phyloP scores from a whole-genome alignment of 73 alveolate species.

The Halteria grandinella region DNA sequence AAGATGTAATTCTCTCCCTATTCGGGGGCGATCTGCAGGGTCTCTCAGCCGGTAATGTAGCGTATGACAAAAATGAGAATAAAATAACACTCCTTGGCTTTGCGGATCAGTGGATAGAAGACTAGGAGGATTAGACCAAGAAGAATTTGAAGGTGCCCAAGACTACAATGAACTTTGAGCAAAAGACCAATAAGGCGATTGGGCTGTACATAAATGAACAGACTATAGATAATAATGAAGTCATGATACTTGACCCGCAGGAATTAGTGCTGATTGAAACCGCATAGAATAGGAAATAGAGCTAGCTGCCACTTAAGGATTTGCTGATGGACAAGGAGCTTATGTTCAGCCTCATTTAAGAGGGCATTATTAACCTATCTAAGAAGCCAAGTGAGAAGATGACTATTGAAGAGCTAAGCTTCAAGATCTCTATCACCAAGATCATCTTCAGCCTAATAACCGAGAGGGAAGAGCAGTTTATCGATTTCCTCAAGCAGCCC shows the following conservation, averaged over 20 bases:
- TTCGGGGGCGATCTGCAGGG: slow-evolving; percentile 54
- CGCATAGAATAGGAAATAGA: neutral
- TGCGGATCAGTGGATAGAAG: slow-evolving; percentile 51
- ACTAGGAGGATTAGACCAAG: slow-evolving; percentile 51
- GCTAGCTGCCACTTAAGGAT: slow-evolving; percentile 45
- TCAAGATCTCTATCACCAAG: slow-evolving; percentile 35
- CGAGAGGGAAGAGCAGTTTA: slow-evolving; percentile 48
- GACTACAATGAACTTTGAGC: slow-evolving; percentile 51
- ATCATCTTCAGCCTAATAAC: slow-evolving; percentile 25
- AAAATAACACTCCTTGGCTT: slow-evolving; percentile 42
- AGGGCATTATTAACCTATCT: slow-evolving; percentile 28
- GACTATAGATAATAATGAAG: slow-evolving; percentile 50
- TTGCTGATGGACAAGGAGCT: slow-evolving; percentile 47
- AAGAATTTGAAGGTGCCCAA: slow-evolving; percentile 46
- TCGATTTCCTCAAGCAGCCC: slow-evolving; percentile 52
- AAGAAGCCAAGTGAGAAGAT: slow-evolving; percentile 6
- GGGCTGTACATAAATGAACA: slow-evolving; percentile 40
- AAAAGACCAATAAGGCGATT: slow-evolving; percentile 40
- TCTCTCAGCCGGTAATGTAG: slow-evolving; percentile 21
- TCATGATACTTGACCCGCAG: slow-evolving; percentile 38
- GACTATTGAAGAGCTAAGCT: slow-evolving; percentile 38
- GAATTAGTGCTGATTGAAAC: slow-evolving; percentile 34
- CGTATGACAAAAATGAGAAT: slow-evolving; percentile 39
- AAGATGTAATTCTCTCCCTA: slow-evolving; percentile 36
- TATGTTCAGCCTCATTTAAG: slow-evolving; percentile 17